Evolutionary conservation across 2,329 filamentous ascomycete species (phyloP), one percentile per base, ranked within the genome.

Genomic region (Curvularia spicifera): DNA sequence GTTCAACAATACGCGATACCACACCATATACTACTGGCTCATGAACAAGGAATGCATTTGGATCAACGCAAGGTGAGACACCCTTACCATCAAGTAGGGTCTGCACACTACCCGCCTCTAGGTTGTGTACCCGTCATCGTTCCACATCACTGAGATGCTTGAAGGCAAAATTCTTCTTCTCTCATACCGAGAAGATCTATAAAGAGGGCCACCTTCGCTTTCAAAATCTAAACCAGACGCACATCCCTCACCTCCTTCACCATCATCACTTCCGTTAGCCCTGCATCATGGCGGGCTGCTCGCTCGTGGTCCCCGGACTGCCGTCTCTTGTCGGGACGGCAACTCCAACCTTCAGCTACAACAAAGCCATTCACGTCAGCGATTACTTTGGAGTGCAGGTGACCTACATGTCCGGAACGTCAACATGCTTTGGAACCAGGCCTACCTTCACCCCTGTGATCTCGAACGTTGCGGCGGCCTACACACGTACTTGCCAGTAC

Each of bases 341-440:
- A 42, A 53, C 37, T 5, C 60, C 63, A 22, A 64, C 58, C 10
- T 65, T 64, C 53, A 61, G 56, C 35, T 61, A 61, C 24, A 44
- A 52, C 29, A n/a, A 15, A 15, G 28, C 29, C 3, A 33, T 26
- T 20, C 56, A 63, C 31, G 4, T 29, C 5, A 35, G 31, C 49
- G 53, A 65, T 24, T 28, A 48, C 13, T 64, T 64, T 12, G 63
- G 63, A 9, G 33, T 65, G 9, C 51, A 61, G 22, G 22, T 64
- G 40, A 57, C 60, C 12, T 65, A 59, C 47, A 51, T 64, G 58
- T 59, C 56, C 10, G 61, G 58, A 1, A 51, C 47, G 26, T 47
- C 53, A 7, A 65, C 58, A 6, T 65, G 63, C 37, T 64, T 54
- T 15, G 53, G 52, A 50, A 39, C 45, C 2, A 51, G 5, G n/a